These are phyloP conservation scores for Marchantia polymorpha DNA, from an alignment of 225 moss, liverwort and hornwort species.

Conservation along the genomic window DNA sequence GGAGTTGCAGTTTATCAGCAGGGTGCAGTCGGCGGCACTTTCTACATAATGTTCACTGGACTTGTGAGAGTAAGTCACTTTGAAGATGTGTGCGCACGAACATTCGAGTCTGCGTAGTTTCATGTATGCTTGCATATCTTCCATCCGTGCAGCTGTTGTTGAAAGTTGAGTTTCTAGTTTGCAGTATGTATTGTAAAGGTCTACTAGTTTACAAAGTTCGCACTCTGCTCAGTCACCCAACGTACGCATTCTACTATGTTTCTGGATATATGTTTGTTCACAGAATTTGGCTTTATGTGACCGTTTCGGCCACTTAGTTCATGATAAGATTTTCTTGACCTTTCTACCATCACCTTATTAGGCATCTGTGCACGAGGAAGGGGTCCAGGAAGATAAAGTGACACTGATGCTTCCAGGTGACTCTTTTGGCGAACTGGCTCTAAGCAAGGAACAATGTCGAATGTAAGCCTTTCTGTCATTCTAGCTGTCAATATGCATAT, in stretches of 20 bases:
- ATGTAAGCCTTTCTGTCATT: slow-evolving; percentile 33
- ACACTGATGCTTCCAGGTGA: slow-evolving; percentile 45
- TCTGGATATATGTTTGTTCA: too few species aligned
- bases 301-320: too few species aligned
- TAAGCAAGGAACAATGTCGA: slow-evolving; percentile 36
- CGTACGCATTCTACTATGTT: too few species aligned
- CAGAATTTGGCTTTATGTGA: too few species aligned
- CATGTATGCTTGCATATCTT: background rate
- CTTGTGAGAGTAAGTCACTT: slow-evolving; percentile 47
- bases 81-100: background rate
- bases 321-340: too few species aligned
- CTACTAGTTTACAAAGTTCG: too few species aligned
- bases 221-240: too few species aligned
- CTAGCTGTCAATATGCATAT: background rate
- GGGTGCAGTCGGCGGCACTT: slow-evolving; percentile 46
- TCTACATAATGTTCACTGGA: slow-evolving; percentile 72
- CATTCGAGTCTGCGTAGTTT: background rate
- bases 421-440: slow-evolving; percentile 44
- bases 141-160: background rate
- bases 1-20: slow-evolving; percentile 60
- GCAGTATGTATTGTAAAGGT: background rate
- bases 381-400: slow-evolving; percentile 44
- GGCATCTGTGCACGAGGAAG: slow-evolving; percentile 40
- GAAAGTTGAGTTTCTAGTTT: background rate
- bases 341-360: background rate